phyloP scores from a whole-genome alignment of 179 eudicot species.

The Vitellaria paradoxa region DNA sequence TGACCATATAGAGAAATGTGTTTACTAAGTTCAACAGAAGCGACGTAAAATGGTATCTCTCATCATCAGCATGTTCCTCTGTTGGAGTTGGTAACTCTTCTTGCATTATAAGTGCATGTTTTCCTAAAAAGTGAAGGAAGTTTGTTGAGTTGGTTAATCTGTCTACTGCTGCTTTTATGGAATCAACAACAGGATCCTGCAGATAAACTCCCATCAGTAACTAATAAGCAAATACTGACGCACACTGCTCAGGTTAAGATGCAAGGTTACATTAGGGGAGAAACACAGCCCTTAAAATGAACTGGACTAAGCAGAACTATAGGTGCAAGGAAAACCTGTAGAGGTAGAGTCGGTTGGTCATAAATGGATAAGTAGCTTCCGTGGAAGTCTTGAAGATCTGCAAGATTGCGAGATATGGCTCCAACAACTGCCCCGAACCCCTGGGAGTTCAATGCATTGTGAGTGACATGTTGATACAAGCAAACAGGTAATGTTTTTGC shows the following conservation, averaged over 20 bases:
- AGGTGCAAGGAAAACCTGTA: slow-evolving; percentile 44
- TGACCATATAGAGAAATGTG: slow-evolving; percentile 80
- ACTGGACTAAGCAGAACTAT: neutral
- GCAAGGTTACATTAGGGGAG: neutral
- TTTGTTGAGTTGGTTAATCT: slow-evolving; percentile 67
- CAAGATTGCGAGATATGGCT: slow-evolving; percentile 79
- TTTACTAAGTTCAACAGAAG: slow-evolving; percentile 64
- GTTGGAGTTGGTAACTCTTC: slow-evolving; percentile 55
- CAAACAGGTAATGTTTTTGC: neutral
- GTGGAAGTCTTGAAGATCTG: slow-evolving; percentile 73
- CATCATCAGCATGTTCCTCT: slow-evolving; percentile 53
- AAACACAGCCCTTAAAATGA: slow-evolving; percentile 1
- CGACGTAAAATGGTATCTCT: slow-evolving; percentile 66
- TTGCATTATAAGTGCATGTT: slow-evolving; percentile 73
- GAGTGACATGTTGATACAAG: neutral
- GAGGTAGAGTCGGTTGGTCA: slow-evolving; percentile 63
- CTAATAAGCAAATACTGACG: slow-evolving; percentile 7
- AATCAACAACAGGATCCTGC: slow-evolving; percentile 74
- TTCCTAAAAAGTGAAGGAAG: slow-evolving; percentile 61
- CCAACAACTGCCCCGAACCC: slow-evolving; percentile 94
- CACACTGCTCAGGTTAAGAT: neutral
- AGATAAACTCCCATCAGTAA: slow-evolving; percentile 13
- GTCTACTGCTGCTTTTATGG: slow-evolving; percentile 66
- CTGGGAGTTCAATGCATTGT: slow-evolving; percentile 31
- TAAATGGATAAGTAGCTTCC: slow-evolving; percentile 84